Base-by-base conservation (phyloP, 2,329 filamentous ascomycete species). In the Pseudocercospora musae region DNA sequence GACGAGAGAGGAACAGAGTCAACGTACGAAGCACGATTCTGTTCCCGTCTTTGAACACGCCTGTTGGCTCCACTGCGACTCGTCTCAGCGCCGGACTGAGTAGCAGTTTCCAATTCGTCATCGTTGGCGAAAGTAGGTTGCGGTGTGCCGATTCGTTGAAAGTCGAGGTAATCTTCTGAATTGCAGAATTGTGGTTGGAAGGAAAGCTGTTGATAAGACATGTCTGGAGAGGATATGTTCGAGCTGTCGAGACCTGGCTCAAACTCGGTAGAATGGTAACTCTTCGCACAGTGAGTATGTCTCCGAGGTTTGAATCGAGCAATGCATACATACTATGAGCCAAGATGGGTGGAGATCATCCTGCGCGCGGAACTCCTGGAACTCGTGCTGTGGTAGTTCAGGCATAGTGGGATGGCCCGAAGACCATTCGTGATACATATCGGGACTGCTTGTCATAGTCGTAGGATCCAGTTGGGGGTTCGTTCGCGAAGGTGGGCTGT, bases 101-200 rank as follows among this genome's bases (percentile, higher is more conserved):
- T 10, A 23, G 42, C 37, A 25, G 52, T 20, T 25, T 57, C 50
- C 7, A 49, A 55, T 8, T 40, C 52, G n/a, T 25, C 49, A 25
- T 58, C 57, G 5, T 58, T n/a, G n/a, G n/a, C 44, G 9, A 58
- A 42, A 15, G 15, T 23, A 8, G 27, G 18, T 31, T 40, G 31
- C 0, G 59, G 59, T 18, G 59, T 60, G 20, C 59, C 52, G 42
- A 60, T 60, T 18, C 54, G 40, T 29, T 55, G 44, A n/a, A 60
- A n/a, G 25, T 60, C 59, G 15, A 60, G 52, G 11, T 57, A 60
- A 42, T 57, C 53, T 56, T 60, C 59, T 18, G 42, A 27, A 13
- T 57, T 27, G 42, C 29, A 42, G 44, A 57, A n/a, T 23, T 48
- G 33, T 8, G 59, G 8, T 11, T 57, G 40, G 15, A 20, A 29